phyloP scores from a whole-genome alignment of 2,329 filamentous ascomycete genomes.

The Cladophialophora psammophila region DNA sequence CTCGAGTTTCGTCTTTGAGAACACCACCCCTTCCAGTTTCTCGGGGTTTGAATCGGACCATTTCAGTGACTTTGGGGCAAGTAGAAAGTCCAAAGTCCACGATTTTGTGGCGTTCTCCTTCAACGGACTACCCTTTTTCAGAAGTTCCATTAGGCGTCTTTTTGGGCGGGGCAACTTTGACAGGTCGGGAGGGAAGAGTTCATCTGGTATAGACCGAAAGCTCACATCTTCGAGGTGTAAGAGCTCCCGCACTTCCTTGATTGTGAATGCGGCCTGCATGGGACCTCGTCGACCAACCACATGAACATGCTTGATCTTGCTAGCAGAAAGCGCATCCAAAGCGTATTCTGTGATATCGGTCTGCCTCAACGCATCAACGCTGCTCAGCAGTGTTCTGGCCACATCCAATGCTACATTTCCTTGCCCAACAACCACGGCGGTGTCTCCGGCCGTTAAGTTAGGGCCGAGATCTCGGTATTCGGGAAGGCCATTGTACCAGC shows the following conservation, averaged over 20 bases:
- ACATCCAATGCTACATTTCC: slow-evolving; percentile 97
- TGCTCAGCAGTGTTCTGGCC: slow-evolving; percentile 81
- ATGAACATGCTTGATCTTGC: slow-evolving; percentile 77
- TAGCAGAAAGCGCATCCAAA: slow-evolving; percentile 73
- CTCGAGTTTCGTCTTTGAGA: slow-evolving; percentile 62
- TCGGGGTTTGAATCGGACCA: slow-evolving; percentile 55
- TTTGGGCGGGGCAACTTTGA: slow-evolving; percentile 76
- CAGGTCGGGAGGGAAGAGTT: slow-evolving; percentile 71
- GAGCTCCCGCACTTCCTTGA: slow-evolving; percentile 90
- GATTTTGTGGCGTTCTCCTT: slow-evolving; percentile 64
- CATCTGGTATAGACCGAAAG: slow-evolving; percentile 72
- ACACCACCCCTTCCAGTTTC: slow-evolving; percentile 70
- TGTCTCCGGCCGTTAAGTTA: slow-evolving; percentile 75
- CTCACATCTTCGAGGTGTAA: slow-evolving; percentile 76
- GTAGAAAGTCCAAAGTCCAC: slow-evolving; percentile 86
- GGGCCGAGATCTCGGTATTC: slow-evolving; percentile 77
- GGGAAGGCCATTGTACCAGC: slow-evolving; percentile 97
- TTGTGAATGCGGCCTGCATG: slow-evolving; percentile 91
- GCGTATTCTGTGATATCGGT: slow-evolving; percentile 92
- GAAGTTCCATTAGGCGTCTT: slow-evolving; percentile 78
- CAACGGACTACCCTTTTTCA: slow-evolving; percentile 74
- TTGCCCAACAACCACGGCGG: slow-evolving; percentile 89
- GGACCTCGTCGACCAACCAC: slow-evolving; percentile 91
- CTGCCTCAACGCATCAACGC: slow-evolving; percentile 73
- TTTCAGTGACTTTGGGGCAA: slow-evolving; percentile 76